Percentiles rank a stretch among this genome's conserved stretches.
Conservation (phyloP, 768 basidiomycete species). For the Kwoniella sp. region DNA sequence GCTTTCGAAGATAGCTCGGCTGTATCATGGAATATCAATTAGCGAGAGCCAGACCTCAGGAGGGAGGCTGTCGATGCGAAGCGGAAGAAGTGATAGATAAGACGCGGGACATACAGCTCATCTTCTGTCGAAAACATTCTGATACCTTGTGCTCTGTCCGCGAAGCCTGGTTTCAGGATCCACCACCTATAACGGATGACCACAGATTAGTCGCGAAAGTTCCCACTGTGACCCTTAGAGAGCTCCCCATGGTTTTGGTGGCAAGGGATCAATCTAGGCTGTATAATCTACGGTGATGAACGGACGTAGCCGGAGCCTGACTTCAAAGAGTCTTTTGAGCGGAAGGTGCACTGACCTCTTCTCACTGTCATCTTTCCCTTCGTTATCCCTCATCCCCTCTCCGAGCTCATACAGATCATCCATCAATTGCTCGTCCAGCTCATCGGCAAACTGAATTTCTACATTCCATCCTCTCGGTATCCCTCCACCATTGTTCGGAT, state of each 20-base stretch:
- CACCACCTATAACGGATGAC: slow-evolving; percentile 66
- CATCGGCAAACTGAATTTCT: slow-evolving; percentile 86
- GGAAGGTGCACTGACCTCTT: slow-evolving; percentile 42
- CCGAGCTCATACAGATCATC: slow-evolving; percentile 92
- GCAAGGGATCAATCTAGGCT: too few species aligned
- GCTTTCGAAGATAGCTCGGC: slow-evolving; percentile 67
- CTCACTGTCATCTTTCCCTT: slow-evolving; percentile 37
- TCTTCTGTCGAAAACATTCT: slow-evolving; percentile 80
- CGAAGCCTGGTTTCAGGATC: slow-evolving; percentile 97
- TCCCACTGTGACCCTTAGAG: too few species aligned
- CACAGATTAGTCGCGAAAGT: too few species aligned
- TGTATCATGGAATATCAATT: slow-evolving; percentile 1
- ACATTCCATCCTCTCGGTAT: slow-evolving; percentile 79
- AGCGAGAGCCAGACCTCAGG: too few species aligned
- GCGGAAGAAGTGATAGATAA: too few species aligned
- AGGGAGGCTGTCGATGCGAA: too few species aligned
- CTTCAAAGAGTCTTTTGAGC: too few species aligned
- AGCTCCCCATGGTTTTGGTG: too few species aligned
- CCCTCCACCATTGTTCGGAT: slow-evolving; percentile 41
- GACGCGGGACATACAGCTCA: slow-evolving; percentile 63
- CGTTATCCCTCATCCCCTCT: slow-evolving; percentile 61
- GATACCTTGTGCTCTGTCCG: slow-evolving; percentile 93
- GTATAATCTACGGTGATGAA: too few species aligned
- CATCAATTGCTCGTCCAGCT: slow-evolving; percentile 86
- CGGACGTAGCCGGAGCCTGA: too few species aligned